These are phyloP conservation scores for Annulohypoxylon nitens DNA, from an alignment of 495 filamentous ascomycete genomes.

Conservation along the genomic window DNA sequence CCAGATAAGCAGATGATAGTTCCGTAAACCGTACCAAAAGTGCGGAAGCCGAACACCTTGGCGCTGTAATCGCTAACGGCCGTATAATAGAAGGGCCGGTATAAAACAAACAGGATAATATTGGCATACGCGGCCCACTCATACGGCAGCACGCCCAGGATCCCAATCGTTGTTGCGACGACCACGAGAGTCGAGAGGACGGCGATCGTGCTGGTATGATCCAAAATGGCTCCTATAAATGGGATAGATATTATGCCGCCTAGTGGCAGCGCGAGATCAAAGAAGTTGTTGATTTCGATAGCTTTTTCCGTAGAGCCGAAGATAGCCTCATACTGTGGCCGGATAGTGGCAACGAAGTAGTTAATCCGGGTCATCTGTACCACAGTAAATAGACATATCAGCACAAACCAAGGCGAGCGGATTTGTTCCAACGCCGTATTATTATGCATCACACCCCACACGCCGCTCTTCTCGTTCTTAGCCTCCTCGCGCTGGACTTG, in stretches of 20 bases:
- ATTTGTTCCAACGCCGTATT: constrained; percentile 80
- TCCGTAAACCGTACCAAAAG: constrained; percentile 97
- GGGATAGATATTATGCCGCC: constrained; percentile 88
- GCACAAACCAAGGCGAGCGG: constrained; percentile 83
- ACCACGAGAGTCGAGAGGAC: constrained; percentile 80
- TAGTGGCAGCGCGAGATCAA: constrained; percentile 88
- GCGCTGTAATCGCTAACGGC: constrained; percentile 86
- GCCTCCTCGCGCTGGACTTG: constrained; percentile 67
- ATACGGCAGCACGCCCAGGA: constrained; percentile 79
- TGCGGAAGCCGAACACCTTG: constrained; percentile 96
- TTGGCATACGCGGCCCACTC: constrained; percentile 81
- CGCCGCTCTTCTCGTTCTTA: constrained; percentile 74
- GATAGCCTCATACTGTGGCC: constrained; percentile 84
- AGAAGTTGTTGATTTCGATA: constrained; percentile 80
- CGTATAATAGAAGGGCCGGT: constrained; percentile 82
- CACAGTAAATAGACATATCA: constrained; percentile 89
- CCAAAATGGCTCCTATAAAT: constrained; percentile 87
- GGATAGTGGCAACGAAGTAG: constrained; percentile 95
- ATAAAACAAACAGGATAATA: constrained; percentile 82
- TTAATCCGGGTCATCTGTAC: constrained; percentile 96
- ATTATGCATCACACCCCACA: constrained; percentile 92
- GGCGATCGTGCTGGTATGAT: constrained; percentile 78
- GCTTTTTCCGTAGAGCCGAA: constrained; percentile 71
- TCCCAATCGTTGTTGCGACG: constrained; percentile 80
- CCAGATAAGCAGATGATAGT: constrained; percentile 91